These are phyloP conservation scores for Ophiostoma tasmaniense DNA, from an alignment of 2,329 filamentous ascomycete genomes.

Conservation along the genomic window DNA sequence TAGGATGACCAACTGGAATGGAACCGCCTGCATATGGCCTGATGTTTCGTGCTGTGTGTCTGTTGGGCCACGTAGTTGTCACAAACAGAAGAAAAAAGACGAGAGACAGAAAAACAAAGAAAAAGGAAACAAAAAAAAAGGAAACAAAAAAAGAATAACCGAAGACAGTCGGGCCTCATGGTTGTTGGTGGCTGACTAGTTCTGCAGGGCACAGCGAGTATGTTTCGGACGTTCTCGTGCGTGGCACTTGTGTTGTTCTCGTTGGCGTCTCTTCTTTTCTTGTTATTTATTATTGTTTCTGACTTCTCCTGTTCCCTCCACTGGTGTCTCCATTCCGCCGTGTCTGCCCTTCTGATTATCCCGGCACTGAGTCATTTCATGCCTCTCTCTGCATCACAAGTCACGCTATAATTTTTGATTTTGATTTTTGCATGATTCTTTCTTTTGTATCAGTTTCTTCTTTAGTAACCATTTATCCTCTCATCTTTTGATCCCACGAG, in stretches of 20 bases:
- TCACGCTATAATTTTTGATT: background rate
- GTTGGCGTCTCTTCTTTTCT: background rate
- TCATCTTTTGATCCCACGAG: background rate
- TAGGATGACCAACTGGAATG: background rate
- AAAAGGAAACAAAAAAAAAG: background rate
- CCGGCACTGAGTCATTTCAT: background rate
- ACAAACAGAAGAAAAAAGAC: background rate
- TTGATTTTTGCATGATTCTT: background rate
- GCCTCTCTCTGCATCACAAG: background rate
- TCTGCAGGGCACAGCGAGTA: background rate
- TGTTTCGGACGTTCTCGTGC: background rate
- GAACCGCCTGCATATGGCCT: background rate
- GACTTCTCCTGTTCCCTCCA: background rate
- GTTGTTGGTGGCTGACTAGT: background rate
- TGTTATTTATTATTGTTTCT: background rate
- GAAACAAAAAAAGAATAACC: background rate
- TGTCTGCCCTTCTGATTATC: background rate
- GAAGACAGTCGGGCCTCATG: background rate
- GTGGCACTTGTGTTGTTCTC: background rate
- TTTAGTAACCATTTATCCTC: background rate
- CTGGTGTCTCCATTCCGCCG: background rate
- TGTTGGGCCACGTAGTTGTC: background rate
- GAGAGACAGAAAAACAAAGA: background rate
- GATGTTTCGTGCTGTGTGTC: background rate
- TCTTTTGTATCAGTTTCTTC: background rate